Evolutionary conservation across 345 rosid species (phyloP).

Genomic region (Aegle marmelos): DNA sequence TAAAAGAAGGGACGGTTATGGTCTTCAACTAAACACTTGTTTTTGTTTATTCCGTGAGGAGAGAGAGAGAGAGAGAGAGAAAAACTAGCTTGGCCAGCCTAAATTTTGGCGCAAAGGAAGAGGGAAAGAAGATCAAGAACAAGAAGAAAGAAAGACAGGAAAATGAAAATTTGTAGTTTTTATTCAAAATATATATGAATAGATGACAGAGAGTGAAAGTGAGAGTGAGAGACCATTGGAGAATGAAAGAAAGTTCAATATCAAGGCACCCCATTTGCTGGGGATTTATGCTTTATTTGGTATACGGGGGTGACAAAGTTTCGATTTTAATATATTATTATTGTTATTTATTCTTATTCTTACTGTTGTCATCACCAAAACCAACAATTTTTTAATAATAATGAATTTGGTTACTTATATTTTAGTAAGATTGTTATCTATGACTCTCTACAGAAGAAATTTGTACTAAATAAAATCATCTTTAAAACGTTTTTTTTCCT

Average conservation of each 20-base stretch:
- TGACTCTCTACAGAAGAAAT: no score
- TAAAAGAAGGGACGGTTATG: constrained; percentile 30
- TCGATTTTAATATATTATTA: not conserved
- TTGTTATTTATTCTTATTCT: not conserved
- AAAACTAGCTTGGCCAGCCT: constrained; percentile 1
- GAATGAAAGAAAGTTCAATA: constrained; percentile 8
- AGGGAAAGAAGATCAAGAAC: constrained; percentile 18
- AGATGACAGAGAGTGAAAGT: not conserved
- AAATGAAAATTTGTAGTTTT: not conserved
- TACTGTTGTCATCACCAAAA: not conserved
- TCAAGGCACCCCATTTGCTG: constrained; percentile 21
- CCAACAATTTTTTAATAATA: not conserved
- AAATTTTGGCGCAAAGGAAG: constrained; percentile 33
- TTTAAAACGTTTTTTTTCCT: not conserved
- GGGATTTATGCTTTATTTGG: constrained; percentile 16
- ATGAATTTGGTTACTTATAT: no score
- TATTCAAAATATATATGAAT: not conserved
- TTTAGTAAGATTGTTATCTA: no score
- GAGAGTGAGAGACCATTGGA: constrained; percentile 13
- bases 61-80: constrained; percentile 3
- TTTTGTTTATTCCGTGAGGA: constrained; percentile 4
- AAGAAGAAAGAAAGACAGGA: not conserved
- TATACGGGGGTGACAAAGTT: constrained; percentile 14
- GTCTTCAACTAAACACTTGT: not conserved
- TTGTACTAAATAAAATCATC: not conserved